Evolutionary conservation across 2,329 filamentous ascomycete species (phyloP).

Genomic region (Xylaria sp.): DNA sequence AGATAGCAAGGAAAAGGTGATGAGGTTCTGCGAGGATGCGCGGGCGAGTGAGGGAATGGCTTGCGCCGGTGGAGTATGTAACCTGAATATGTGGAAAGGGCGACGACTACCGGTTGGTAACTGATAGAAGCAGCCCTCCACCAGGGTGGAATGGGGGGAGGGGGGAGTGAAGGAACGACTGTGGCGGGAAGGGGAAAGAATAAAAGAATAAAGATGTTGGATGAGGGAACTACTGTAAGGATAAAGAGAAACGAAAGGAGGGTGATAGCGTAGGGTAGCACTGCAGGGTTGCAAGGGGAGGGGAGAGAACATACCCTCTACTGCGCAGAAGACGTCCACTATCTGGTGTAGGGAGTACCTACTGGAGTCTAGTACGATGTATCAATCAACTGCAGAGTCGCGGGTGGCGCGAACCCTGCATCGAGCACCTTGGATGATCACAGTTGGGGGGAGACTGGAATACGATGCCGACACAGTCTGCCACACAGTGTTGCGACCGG

Average conservation of each 20-base stretch:
- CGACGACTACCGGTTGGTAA: conserved; percentile 41
- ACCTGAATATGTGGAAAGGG: conserved; percentile 35
- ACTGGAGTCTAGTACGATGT: conserved; percentile 20
- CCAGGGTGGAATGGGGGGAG: conserved; percentile 36
- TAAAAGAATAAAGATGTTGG: conserved; percentile 35
- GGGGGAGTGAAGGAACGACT: conserved; percentile 44
- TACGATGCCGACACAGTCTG: conserved; percentile 31
- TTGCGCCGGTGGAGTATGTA: conserved; percentile 35
- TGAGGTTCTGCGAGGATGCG: conserved; percentile 8
- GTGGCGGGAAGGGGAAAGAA: conserved; percentile 39
- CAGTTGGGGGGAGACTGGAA: conserved; percentile 20
- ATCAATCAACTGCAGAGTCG: conserved; percentile 37
- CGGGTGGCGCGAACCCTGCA: conserved; percentile 45
- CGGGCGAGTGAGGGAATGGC: conserved; percentile 39
- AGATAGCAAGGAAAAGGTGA: conserved; percentile 30
- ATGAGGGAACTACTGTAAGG: conserved; percentile 36
- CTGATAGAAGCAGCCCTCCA: conserved; percentile 45
- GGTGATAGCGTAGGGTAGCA: conserved; percentile 45
- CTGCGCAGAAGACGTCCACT: conserved; percentile 17
- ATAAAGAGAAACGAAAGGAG: conserved; percentile 40
- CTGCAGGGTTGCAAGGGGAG: conserved; percentile 40
- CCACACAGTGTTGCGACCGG: conserved; percentile 34
- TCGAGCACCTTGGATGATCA: conserved; percentile 32
- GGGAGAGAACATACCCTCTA: conserved; percentile 34
- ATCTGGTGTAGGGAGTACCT: conserved; percentile 17